Evolutionary conservation across 352 stramenopile species (phyloP), one percentile per base, ranked within the genome.

Genomic region (Globisporangium carolinianum): DNA sequence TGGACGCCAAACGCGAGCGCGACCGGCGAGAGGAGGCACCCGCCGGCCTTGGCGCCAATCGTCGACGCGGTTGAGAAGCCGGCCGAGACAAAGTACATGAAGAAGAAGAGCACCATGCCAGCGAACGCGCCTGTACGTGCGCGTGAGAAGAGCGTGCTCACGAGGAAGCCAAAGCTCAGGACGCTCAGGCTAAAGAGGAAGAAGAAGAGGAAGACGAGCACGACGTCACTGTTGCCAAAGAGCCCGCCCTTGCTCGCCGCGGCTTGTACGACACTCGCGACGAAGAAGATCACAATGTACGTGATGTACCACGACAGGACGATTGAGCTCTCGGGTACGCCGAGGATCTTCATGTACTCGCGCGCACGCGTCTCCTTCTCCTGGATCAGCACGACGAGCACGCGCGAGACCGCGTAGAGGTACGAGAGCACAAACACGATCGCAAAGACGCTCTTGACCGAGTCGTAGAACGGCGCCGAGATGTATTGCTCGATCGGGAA

Each of bases 401-500:
- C 79, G 4, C 84, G 73, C 45, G 87, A 94, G 11, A 88, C 62
- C 3, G 72, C 66, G 36, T 85, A 82, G 17, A 88, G 38, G 51
- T 88, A 86, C 35, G 85, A 79, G 35, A 97, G 67, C 35, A 97
- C 66, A 65, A 96, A 97, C 18, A 97, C 83, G 38, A 97, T 65
- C 9, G 81, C 63, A 53, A 93, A 92, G 0, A 90, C 69, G 17
- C 69, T 75, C 57, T 66, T 72, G 24, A 93, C 67, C 36, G 67
- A 54, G 35, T 84, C 72, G 64, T 88, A 95, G 58, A 95, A 92
- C 2, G 75, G 71, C 11, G 75, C 66, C 1, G 71, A 80, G 1
- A 69, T 58, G 53, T 72, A 87, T 7, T 15, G 60, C 15, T 86
- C 63, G 47, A 86, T 79, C 6, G 75, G 74, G 39, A 86, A 75